Evolutionary conservation across 2,329 filamentous ascomycete species (phyloP), one percentile per base, ranked within the genome.

Genomic region (Tolypocladium guangdongense): DNA sequence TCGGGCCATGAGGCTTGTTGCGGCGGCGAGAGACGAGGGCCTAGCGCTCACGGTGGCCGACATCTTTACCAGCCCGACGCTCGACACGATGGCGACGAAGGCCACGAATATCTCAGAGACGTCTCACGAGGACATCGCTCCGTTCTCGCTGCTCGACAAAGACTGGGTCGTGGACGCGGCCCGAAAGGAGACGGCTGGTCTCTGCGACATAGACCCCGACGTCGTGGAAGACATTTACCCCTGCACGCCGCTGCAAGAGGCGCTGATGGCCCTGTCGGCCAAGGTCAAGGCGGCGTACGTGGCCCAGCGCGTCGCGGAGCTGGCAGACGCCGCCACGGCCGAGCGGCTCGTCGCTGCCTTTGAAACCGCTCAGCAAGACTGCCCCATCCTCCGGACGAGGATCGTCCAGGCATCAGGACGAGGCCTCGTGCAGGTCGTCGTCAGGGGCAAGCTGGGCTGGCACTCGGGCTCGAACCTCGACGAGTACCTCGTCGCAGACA

Each of bases 191-290:
- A 69, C 69, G 11, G 69, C 73, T 7, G 59, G 57, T n/a, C 63
- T 74, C 7, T 78, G 76, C 55, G 64, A 59, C 4, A 59, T 75
- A 11, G 61, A 64, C 2, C 54, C 63, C 7, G 56, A 62, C 1
- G 49, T 33, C 18, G 36, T 80, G 5, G 74, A 78, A 49, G 78
- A 82, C 54, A 62, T 78, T 0, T 82, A 79, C 52, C 78, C 78
- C 1, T 80, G 76, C 63, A 78, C 77, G 0, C 73, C 77, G 0
- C 65, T 80, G 1, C 78, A 82, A 55, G 77, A 80, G 59, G 76
- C 74, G 2, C 68, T 82, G 2, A 74, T 82, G 67, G 75, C 77
- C 0, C 62, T 81, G 7, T 77, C 78, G 2, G 69, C 72, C 54
- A 78, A 77, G 59, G 68, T 74, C 27, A 69, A 70, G 36, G 77